Evolutionary conservation across 2,329 filamentous ascomycete genomes (phyloP), one percentile per base, ranked within the genome.

Genomic region (Penicillium digitatum): DNA sequence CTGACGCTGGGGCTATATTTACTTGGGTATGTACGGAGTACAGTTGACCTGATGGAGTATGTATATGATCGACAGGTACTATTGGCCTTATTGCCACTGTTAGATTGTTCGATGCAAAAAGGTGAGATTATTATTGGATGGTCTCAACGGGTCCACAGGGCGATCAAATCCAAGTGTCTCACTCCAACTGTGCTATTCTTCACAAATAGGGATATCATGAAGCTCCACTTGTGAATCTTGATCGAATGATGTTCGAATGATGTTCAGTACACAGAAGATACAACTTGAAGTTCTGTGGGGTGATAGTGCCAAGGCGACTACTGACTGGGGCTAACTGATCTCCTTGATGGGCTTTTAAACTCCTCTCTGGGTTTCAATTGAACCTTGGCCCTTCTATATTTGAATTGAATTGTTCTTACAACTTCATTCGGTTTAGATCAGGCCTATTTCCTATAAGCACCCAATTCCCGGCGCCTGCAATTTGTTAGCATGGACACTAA

Each of bases 381-480:
- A 29, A 24, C 9, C n/a, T n/a, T 10, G 12, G n/a, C 35, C 37
- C 45, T 49, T 54, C 47, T 51, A 54, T 38, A 12, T 31, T 37
- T 39, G 26, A 35, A 31, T 49, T 27, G 18, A 35, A 31, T 49
- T 27, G 18, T 45, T 45, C 29, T n/a, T 26, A 20, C 47, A 14
- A 26, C 1, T 1, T 14, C 4, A 18, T 14, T 31, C 3, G 6
- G 6, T 20, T n/a, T 11, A 20, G 24, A 5, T 39, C 8, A 2
- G 16, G 12, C 32, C n/a, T 52, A 46, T 48, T 57, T 59, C 27
- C 48, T 35, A 58, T 68, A 67, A 34, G 65, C 66, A 20, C 63
- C 63, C 52, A 72, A 56, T 45, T 71, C 58, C 53, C 66, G 66
- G 35, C 67, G 67, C 71, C 71, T 73, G 45, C 18, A 39, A 43